phyloP scores from a whole-genome alignment of 78 protist genomes.

The Guillardia theta region DNA sequence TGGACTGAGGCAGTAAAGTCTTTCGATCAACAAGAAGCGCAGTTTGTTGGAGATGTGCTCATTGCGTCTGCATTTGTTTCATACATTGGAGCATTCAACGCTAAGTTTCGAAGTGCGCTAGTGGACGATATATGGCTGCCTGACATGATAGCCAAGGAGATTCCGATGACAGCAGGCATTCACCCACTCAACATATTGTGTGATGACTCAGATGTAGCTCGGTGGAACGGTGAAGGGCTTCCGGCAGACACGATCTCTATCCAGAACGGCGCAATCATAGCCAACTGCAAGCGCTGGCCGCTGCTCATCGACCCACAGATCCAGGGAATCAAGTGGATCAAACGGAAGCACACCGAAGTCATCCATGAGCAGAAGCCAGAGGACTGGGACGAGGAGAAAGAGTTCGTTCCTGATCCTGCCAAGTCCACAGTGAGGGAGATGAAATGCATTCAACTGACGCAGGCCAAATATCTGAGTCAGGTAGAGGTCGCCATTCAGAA shows the following conservation, averaged over 20 bases:
- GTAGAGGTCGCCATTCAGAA: slow-evolving; percentile 51
- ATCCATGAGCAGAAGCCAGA: background rate
- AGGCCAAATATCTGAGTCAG: slow-evolving; percentile 23
- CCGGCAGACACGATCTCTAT: slow-evolving; percentile 69
- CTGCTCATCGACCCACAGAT: slow-evolving; percentile 86
- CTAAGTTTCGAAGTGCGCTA: slow-evolving; percentile 56
- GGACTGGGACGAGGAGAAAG: background rate
- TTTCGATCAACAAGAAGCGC: background rate
- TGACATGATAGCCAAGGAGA: background rate
- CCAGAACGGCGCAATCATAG: slow-evolving; percentile 75
- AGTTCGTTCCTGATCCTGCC: background rate
- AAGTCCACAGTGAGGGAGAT: background rate
- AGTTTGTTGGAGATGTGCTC: slow-evolving; percentile 79
- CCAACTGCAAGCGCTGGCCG: slow-evolving; percentile 84
- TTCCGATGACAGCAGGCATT: slow-evolving; percentile 56
- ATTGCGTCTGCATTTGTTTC: slow-evolving; percentile 73
- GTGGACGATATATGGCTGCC: slow-evolving; percentile 63
- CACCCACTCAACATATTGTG: slow-evolving; percentile 67
- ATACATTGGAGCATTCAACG: slow-evolving; percentile 81
- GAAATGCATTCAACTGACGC: background rate
- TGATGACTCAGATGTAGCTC: slow-evolving; percentile 63
- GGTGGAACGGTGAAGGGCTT: slow-evolving; percentile 79
- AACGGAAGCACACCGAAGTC: background rate
- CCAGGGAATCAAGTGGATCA: slow-evolving; percentile 77
- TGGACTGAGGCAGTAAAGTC: slow-evolving; percentile 66